Evolutionary conservation across 2,329 filamentous ascomycete species (phyloP).

Genomic region (Sclerotinia borealis): DNA sequence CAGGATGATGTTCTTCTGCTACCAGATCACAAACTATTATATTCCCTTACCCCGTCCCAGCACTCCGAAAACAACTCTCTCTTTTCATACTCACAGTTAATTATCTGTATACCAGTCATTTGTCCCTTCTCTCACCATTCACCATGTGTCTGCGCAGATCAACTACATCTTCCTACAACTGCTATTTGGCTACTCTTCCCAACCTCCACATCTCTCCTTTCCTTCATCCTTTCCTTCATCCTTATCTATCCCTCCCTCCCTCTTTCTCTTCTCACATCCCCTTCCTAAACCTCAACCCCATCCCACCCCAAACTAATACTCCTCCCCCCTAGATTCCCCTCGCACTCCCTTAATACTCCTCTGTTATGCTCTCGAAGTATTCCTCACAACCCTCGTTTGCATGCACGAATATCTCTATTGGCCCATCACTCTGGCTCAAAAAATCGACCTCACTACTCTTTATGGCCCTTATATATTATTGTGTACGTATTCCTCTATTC

Average conservation of each 20-base stretch:
- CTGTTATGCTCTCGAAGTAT: slow-evolving; percentile 52
- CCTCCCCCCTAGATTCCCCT: slow-evolving; percentile 42
- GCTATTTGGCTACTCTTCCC: no score
- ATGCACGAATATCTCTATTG: slow-evolving; percentile 56
- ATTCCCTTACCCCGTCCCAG: no score
- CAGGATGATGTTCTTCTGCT: no score
- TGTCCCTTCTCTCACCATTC: no score
- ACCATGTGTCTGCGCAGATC: no score
- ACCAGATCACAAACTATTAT: no score
- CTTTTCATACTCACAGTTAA: no score
- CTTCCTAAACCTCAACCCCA: neutral
- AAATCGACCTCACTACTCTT: slow-evolving; percentile 43
- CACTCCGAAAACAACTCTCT: no score
- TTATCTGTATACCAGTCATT: no score
- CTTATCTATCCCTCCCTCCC: no score
- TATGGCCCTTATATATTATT: slow-evolving; percentile 53
- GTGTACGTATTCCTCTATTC: slow-evolving; percentile 37
- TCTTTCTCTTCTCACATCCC: neutral
- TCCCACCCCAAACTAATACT: slow-evolving; percentile 4
- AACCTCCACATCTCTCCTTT: no score
- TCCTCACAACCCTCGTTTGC: slow-evolving; percentile 56
- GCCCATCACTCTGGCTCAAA: slow-evolving; percentile 41
- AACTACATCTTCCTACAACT: no score
- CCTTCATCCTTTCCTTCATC: neutral
- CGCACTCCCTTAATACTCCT: slow-evolving; percentile 54